phyloP scores from a whole-genome alignment of 2,329 filamentous ascomycete species.

The Fusarium caatingaense region DNA sequence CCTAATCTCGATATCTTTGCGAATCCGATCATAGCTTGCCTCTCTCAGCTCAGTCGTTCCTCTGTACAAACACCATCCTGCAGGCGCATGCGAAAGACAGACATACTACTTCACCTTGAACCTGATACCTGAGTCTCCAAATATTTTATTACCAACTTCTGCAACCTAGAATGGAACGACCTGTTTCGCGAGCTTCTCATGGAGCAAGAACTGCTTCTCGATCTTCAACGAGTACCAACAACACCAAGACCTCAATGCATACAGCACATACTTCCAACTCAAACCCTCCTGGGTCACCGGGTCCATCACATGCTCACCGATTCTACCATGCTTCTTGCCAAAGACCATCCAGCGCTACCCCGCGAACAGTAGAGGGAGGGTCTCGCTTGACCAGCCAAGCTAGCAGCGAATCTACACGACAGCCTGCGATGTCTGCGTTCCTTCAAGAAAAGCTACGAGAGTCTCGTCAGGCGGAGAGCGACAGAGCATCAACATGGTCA shows the following conservation, averaged over 20 bases:
- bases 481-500: constrained; percentile 52
- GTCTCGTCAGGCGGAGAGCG: constrained; percentile 62
- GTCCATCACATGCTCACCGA: constrained; percentile 52
- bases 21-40: constrained; percentile 1
- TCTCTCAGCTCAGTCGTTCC: neutral
- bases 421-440: constrained; percentile 60
- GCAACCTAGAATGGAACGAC: constrained; percentile 47
- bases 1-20: constrained; percentile 1
- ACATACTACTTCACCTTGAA: neutral
- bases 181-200: constrained; percentile 48
- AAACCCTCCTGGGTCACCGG: constrained; percentile 53
- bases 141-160: neutral
- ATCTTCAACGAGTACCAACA: constrained; percentile 58
- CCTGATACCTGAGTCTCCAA: neutral
- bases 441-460: constrained; percentile 67
- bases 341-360: constrained; percentile 47
- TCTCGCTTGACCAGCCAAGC: constrained; percentile 58
- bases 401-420: constrained; percentile 55
- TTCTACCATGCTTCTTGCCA: constrained; percentile 55
- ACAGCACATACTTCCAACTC: constrained; percentile 58
- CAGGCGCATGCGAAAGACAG: neutral
- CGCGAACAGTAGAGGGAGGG: constrained; percentile 54
- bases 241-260: constrained; percentile 55
- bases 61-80: neutral
- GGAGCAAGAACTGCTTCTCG: constrained; percentile 58